Percentiles rank a stretch among this genome's conserved stretches.
These are phyloP conservation scores for Mesembryanthemum crystallinum DNA, from an alignment of 148 eudicot genomes.

Conservation along the genomic window DNA sequence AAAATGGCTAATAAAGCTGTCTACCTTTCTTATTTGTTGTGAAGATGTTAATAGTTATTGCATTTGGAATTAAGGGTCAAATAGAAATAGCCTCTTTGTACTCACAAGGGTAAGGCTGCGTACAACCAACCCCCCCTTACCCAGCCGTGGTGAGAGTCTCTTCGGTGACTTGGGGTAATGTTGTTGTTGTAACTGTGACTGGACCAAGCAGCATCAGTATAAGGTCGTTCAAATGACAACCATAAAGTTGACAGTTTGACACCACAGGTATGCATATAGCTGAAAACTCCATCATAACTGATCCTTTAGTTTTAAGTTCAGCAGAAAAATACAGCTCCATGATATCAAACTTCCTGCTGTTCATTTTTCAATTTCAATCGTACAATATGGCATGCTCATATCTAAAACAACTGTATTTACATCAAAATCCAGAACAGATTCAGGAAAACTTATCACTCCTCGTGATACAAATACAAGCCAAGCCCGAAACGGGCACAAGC, in stretches of 20 bases:
- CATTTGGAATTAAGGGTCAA: too few relatives aligned
- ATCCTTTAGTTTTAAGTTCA: neutral
- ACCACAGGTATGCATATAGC: neutral
- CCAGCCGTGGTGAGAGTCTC: too few relatives aligned
- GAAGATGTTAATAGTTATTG: too few relatives aligned
- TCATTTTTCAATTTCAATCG: conserved; percentile 17
- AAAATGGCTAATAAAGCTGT: too few relatives aligned
- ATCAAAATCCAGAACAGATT: conserved; percentile 27
- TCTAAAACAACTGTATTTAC: conserved; percentile 33
- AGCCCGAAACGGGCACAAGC: conserved; percentile 98
- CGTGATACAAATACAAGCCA: conserved; percentile 88
- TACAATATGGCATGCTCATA: conserved; percentile 26
- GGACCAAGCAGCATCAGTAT: neutral
- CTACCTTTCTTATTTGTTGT: too few relatives aligned
- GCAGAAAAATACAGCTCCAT: neutral
- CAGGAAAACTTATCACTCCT: conserved; percentile 39
- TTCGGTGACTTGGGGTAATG: too few relatives aligned
- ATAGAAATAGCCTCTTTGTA: too few relatives aligned
- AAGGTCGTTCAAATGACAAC: neutral
- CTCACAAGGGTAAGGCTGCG: too few relatives aligned
- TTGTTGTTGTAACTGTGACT: too few relatives aligned
- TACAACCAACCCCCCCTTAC: too few relatives aligned
- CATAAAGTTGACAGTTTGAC: neutral
- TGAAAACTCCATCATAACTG: neutral
- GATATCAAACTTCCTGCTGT: neutral